phyloP scores from a whole-genome alignment of 495 filamentous ascomycete genomes.

The Lophiostoma macrostomum region DNA sequence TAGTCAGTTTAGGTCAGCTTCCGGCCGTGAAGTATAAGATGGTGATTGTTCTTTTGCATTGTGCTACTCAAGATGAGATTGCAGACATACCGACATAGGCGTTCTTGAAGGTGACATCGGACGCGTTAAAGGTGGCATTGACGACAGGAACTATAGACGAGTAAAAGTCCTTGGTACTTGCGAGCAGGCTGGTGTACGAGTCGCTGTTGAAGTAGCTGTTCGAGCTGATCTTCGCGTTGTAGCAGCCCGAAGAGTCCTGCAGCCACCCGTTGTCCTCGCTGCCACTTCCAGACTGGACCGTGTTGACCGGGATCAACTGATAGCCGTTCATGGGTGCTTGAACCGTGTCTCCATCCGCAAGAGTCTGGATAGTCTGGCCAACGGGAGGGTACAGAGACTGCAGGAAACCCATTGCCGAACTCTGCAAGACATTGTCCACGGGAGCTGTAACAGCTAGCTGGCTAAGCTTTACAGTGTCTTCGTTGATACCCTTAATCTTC shows the following conservation, averaged over 20 bases:
- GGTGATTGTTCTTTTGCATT: too few relatives aligned
- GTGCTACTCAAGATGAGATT: too few relatives aligned
- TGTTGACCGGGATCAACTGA: slow-evolving; percentile 56
- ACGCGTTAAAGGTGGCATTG: slow-evolving; percentile 54
- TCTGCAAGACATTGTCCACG: slow-evolving; percentile 40
- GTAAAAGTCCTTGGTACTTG: slow-evolving; percentile 64
- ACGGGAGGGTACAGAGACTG: slow-evolving; percentile 64
- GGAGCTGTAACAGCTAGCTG: slow-evolving; percentile 56
- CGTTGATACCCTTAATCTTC: slow-evolving; percentile 56
- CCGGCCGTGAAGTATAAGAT: neutral
- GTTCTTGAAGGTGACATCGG: slow-evolving; percentile 62
- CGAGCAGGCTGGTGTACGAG: slow-evolving; percentile 53
- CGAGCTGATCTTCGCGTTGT: slow-evolving; percentile 61
- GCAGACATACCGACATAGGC: slow-evolving; percentile 58
- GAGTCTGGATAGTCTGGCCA: slow-evolving; percentile 43
- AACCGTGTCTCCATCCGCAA: slow-evolving; percentile 54
- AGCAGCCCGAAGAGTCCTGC: slow-evolving; percentile 57
- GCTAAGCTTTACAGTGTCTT: slow-evolving; percentile 53
- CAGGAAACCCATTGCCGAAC: slow-evolving; percentile 49
- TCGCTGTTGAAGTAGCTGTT: slow-evolving; percentile 66
- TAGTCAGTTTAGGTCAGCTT: slow-evolving; percentile 18
- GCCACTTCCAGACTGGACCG: slow-evolving; percentile 43
- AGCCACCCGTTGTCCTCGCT: slow-evolving; percentile 60
- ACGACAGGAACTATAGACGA: slow-evolving; percentile 58
- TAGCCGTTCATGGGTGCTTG: slow-evolving; percentile 58